Evolutionary conservation across 345 rosid species (phyloP).

Genomic region (Eucalyptus shirleyi): DNA sequence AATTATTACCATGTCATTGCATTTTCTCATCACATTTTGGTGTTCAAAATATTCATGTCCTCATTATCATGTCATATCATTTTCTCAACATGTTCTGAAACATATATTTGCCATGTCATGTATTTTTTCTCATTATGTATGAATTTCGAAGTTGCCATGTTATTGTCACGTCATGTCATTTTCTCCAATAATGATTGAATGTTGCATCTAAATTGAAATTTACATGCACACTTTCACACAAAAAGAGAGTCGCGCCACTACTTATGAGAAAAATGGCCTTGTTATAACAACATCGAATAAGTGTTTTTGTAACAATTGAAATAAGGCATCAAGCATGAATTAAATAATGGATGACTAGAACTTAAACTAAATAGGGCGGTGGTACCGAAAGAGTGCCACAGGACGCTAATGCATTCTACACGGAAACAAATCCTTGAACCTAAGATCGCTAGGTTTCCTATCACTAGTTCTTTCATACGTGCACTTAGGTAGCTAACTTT

Average conservation of each 20-base stretch:
- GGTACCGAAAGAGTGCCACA: too few relatives aligned
- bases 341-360: neutral
- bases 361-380: neutral
- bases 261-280: neutral
- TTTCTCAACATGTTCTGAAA: neutral
- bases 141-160: neutral
- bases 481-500: neutral
- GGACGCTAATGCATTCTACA: too few relatives aligned
- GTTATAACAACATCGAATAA: neutral
- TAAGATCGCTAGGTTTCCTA: too few relatives aligned
- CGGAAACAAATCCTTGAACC: too few relatives aligned
- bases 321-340: neutral
- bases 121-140: neutral
- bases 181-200: neutral
- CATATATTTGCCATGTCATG: neutral
- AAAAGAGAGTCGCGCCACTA: fast-evolving
- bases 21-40: neutral
- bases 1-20: neutral
- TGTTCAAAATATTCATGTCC: neutral
- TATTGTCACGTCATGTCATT: neutral
- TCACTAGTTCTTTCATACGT: neutral
- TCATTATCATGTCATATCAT: neutral
- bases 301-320: neutral
- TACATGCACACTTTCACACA: neutral
- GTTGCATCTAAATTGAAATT: neutral